Conservation (phyloP, 1,139 yeast species). For the Sporopachydermia cereana region DNA sequence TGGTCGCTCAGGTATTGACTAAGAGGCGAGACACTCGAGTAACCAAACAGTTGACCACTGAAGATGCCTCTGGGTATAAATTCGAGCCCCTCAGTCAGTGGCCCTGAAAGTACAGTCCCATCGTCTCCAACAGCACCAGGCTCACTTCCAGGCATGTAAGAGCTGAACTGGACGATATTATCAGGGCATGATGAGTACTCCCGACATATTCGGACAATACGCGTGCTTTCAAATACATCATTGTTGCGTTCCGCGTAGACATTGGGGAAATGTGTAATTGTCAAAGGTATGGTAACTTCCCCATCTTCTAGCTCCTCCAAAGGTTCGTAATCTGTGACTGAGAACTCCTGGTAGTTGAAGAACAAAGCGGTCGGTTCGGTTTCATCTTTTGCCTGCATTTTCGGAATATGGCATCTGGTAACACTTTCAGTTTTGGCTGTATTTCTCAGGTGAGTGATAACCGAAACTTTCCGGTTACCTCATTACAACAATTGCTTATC, state of each 20-base stretch:
- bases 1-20: conserved; percentile 27
- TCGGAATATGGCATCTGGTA: too few relatives aligned
- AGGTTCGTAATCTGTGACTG: conserved; percentile 27
- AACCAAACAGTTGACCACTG: conserved; percentile 37
- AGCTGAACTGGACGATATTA: conserved; percentile 46
- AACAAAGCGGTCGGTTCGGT: too few relatives aligned
- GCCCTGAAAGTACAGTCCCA: conserved; percentile 9
- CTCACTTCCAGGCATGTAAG: conserved; percentile 48
- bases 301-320: conserved; percentile 11
- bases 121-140: conserved; percentile 44
- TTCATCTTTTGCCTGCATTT: too few relatives aligned
- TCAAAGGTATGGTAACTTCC: neutral
- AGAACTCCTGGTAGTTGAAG: conserved; percentile 58
- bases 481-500: too few relatives aligned
- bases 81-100: conserved; percentile 6
- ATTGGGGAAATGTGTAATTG: conserved; percentile 59
- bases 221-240: conserved; percentile 26
- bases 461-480: too few relatives aligned
- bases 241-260: conserved; percentile 28
- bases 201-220: conserved; percentile 53
- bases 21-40: conserved; percentile 44
- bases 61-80: conserved; percentile 31
- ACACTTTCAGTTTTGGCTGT: too few relatives aligned
- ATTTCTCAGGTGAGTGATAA: too few relatives aligned
- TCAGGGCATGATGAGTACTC: conserved; percentile 30